Evolutionary conservation across 2,329 filamentous ascomycete species (phyloP).

Genomic region (Dactylellina drechsleri): DNA sequence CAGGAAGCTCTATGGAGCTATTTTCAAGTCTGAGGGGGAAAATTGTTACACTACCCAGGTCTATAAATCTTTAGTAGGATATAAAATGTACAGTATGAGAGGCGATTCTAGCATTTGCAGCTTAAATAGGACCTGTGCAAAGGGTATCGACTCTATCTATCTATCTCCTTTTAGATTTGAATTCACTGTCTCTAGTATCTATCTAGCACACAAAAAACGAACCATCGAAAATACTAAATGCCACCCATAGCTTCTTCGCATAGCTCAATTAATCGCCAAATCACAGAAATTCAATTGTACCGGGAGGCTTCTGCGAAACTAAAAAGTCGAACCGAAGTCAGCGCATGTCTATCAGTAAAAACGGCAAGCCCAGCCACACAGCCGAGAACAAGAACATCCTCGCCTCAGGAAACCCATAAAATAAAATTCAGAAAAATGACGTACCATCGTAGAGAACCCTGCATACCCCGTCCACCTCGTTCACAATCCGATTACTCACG

Average conservation of each 20-base stretch:
- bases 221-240: background rate
- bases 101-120: background rate
- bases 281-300: slow-evolving; percentile 80
- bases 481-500: slow-evolving; percentile 76
- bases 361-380: slow-evolving; percentile 20
- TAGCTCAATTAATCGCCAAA: background rate
- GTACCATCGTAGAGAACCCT: slow-evolving; percentile 75
- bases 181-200: slow-evolving; percentile 10
- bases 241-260: background rate
- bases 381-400: slow-evolving; percentile 5
- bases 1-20: slow-evolving; percentile 21
- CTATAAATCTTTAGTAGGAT: background rate
- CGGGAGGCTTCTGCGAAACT: slow-evolving; percentile 74
- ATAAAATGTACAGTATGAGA: background rate
- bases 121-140: background rate
- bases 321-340: slow-evolving; percentile 55
- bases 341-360: slow-evolving; percentile 24
- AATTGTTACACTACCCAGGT: background rate
- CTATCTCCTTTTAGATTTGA: background rate
- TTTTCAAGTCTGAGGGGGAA: background rate
- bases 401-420: background rate
- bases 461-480: slow-evolving; percentile 77
- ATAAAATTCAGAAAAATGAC: slow-evolving; percentile 62
- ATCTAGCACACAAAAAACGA: slow-evolving; percentile 16
- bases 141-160: slow-evolving; percentile 3